Percentiles rank a stretch among this genome's conserved stretches.
Evolutionary conservation across 768 basidiomycete species (phyloP).

Genomic region (Psilocybe cyanescens): DNA sequence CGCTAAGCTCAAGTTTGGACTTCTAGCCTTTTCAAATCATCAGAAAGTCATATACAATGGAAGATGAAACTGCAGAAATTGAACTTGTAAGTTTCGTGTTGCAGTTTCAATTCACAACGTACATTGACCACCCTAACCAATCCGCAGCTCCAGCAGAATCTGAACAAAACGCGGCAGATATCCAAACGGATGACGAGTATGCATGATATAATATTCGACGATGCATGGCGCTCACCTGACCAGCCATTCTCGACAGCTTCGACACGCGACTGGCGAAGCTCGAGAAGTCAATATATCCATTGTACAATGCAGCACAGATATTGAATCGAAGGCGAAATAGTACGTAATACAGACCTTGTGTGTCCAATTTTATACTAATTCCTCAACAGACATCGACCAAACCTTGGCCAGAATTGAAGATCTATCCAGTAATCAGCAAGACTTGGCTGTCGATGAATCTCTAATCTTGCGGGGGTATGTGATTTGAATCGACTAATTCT

Average conservation of each 20-base stretch:
- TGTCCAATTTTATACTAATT: neutral
- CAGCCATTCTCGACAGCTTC: constrained; percentile 84
- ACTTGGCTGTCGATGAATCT: constrained; percentile 77
- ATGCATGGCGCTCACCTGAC: constrained; percentile 31
- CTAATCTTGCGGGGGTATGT: constrained; percentile 75
- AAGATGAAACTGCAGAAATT: constrained; percentile 76
- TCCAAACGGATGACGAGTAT: constrained; percentile 86
- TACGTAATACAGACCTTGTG: constrained; percentile 36
- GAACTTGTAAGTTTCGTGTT: constrained; percentile 52
- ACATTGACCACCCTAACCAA: neutral
- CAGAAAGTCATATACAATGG: constrained; percentile 31
- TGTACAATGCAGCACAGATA: constrained; percentile 80
- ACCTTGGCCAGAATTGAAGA: constrained; percentile 80
- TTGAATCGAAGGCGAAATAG: constrained; percentile 75
- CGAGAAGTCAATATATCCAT: constrained; percentile 82
- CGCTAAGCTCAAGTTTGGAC: too few relatives aligned
- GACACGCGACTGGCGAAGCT: constrained; percentile 81
- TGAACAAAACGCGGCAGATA: constrained; percentile 84
- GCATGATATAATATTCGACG: constrained; percentile 25
- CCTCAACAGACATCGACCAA: constrained; percentile 72
- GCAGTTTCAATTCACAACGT: neutral
- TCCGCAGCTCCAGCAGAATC: constrained; percentile 81
- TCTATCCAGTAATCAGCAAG: constrained; percentile 74
- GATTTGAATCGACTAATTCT: neutral
- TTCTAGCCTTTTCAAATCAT: neutral